Evolutionary conservation across 108 stramenopile species (phyloP).

Genomic region (Skeletonema marinoi): DNA sequence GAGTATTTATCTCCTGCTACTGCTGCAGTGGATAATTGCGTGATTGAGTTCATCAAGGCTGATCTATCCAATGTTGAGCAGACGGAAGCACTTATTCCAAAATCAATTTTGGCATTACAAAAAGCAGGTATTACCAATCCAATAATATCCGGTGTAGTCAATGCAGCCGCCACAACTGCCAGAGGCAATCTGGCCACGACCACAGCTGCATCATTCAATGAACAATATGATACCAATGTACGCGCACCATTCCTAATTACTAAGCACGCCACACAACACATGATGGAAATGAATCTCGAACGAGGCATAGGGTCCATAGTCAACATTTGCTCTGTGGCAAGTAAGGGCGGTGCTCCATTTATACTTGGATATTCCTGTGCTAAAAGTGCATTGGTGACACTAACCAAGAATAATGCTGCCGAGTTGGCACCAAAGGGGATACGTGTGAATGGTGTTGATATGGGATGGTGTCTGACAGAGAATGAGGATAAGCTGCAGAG

Average conservation of each 20-base stretch:
- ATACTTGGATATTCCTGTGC: constrained; percentile 44
- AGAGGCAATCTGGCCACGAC: constrained; percentile 47
- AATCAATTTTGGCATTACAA: not conserved
- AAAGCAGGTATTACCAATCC: not conserved
- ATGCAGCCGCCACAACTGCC: constrained; percentile 50
- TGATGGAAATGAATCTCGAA: constrained; percentile 20
- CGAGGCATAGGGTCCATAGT: constrained; percentile 37
- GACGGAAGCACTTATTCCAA: constrained; percentile 1
- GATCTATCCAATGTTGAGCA: constrained; percentile 33
- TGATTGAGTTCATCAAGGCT: constrained; percentile 4
- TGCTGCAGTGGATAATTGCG: not conserved
- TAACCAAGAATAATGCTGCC: constrained; percentile 56
- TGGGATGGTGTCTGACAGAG: constrained; percentile 57
- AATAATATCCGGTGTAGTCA: constrained; percentile 32
- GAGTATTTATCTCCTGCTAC: not conserved
- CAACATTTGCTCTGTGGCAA: constrained; percentile 53
- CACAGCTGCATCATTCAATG: constrained; percentile 46
- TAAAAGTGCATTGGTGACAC: constrained; percentile 48
- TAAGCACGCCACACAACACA: constrained; percentile 35
- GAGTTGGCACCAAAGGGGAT: constrained; percentile 42
- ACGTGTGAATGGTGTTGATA: constrained; percentile 59
- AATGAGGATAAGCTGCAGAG: too few relatives aligned
- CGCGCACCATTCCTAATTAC: constrained; percentile 58
- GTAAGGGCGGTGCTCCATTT: constrained; percentile 53
- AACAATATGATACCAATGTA: constrained; percentile 47